Conservation (phyloP, 2,329 filamentous ascomycete species). For the Alternaria postmessia region DNA sequence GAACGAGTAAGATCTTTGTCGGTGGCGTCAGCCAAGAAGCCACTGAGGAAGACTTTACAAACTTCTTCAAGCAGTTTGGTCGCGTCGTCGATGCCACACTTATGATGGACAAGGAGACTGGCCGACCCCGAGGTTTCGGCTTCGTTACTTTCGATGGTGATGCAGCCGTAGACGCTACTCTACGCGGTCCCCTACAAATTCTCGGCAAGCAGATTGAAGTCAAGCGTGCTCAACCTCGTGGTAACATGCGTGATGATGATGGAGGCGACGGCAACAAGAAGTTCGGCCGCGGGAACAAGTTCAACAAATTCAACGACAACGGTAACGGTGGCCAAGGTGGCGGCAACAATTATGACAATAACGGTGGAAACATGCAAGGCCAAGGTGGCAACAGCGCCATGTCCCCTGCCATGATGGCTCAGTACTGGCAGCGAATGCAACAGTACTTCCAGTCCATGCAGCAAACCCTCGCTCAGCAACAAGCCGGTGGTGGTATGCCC, state of each 20-base stretch:
- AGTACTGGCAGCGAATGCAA: slow-evolving; percentile 99
- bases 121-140: slow-evolving; percentile 93
- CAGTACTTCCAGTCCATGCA: slow-evolving; percentile 97
- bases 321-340: slow-evolving; percentile 55
- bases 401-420: slow-evolving; percentile 96
- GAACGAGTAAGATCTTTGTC: slow-evolving; percentile 98
- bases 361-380: slow-evolving; percentile 55
- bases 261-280: slow-evolving; percentile 68
- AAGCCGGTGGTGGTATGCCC: slow-evolving; percentile 49
- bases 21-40: slow-evolving; percentile 97
- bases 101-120: slow-evolving; percentile 99
- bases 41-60: slow-evolving; percentile 93
- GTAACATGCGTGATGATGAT: slow-evolving; percentile 92
- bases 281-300: slow-evolving; percentile 50
- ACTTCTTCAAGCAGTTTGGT: slow-evolving; percentile 96
- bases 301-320: slow-evolving; percentile 45
- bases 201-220: slow-evolving; percentile 97
- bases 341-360: slow-evolving; percentile 55
- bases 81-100: slow-evolving; percentile 95
- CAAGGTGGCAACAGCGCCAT: slow-evolving; percentile 65
- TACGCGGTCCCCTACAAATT: slow-evolving; percentile 86
- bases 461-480: slow-evolving; percentile 75
- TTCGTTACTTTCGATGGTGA: slow-evolving; percentile 99
- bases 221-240: slow-evolving; percentile 94
- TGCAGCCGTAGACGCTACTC: slow-evolving; percentile 88